Evolutionary conservation across 176 grass and related monocot species (phyloP), one percentile per base, ranked within the genome.

Genomic region (Elymus sibiricus): DNA sequence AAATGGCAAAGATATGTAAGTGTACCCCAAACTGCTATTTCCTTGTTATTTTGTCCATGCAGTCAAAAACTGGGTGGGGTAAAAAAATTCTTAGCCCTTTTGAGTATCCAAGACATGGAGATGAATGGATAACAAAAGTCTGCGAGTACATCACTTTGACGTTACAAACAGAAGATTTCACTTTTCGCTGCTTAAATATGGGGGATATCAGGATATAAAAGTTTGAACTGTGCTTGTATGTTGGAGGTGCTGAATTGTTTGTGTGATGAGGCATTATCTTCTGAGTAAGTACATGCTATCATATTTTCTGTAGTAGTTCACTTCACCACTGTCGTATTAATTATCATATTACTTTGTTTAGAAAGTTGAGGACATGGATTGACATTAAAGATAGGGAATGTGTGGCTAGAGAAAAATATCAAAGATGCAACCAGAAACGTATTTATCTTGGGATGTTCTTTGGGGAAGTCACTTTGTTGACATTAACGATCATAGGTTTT

Each of bases 191-290:
- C 46, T 83, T 94, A 21, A 92, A 77, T 80, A 32, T 75, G 87
- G 53, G 91, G 78, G 35, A 67, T 78, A 37, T 69, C 62, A 3
- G 84, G 79, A 86, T 95, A 95, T 91, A 88, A 89, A 70, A 95
- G 81, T 49, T 74, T 95, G 78, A 83, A 80, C 70, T 51, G 77
- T 34, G 91, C 87, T 79, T 43, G 43, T 69, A 98, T 95, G 79
- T 85, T 95, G n/a, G 32, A 39, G 40, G 46, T 98, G 71, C 76
- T 95, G 35, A 98, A 95, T 89, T 87, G 89, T 84, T 76, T 98
- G 1, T 98, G 91, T 76, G 90, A 95, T 77, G 86, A 89, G 79
- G 74, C 84, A 70, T 90, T 98, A 37, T 88, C 67, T 51, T 91
- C 82, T 13, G 88, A 80, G 93, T 98, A 85, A 92, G 90, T 98